phyloP scores from a whole-genome alignment of 371 early-diverging fungal genomes.

The Dinochytrium kinnereticum region DNA sequence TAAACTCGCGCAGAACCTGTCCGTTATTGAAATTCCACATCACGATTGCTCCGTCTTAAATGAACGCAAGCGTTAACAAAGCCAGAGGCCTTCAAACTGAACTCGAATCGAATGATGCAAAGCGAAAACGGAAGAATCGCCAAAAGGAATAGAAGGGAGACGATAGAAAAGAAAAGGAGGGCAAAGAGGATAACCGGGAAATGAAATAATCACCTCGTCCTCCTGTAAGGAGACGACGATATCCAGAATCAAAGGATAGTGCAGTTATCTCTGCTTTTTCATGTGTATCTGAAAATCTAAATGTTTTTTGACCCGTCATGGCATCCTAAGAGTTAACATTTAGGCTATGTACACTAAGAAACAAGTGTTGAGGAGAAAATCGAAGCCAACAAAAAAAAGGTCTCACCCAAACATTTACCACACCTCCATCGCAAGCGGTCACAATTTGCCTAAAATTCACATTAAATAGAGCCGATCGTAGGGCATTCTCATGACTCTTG shows the following conservation, averaged over 20 bases:
- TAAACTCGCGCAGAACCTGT: constrained; percentile 51
- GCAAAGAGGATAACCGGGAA: too few relatives aligned
- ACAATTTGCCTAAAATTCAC: constrained; percentile 51
- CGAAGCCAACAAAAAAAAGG: background rate
- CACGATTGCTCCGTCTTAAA: constrained; percentile 52
- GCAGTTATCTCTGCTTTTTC: constrained; percentile 56
- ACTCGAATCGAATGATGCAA: too few relatives aligned
- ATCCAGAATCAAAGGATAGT: constrained; percentile 48
- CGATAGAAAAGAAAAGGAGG: too few relatives aligned
- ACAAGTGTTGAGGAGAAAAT: too few relatives aligned
- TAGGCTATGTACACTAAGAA: too few relatives aligned
- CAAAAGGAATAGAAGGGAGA: too few relatives aligned
- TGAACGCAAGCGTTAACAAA: background rate
- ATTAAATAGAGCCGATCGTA: constrained; percentile 51
- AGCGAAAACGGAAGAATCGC: too few relatives aligned
- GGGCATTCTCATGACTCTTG: constrained; percentile 49
- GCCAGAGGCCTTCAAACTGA: background rate
- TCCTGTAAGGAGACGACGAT: constrained; percentile 52
- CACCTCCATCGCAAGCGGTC: constrained; percentile 52
- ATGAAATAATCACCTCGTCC: constrained; percentile 46
- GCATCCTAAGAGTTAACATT: constrained; percentile 38
- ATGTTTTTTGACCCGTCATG: constrained; percentile 48
- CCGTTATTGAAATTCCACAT: constrained; percentile 64
- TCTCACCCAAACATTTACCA: constrained; percentile 58
- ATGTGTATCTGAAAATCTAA: constrained; percentile 50